Conservation (phyloP, 1,284 basidiomycete species). For the Caloboletus firmus region DNA sequence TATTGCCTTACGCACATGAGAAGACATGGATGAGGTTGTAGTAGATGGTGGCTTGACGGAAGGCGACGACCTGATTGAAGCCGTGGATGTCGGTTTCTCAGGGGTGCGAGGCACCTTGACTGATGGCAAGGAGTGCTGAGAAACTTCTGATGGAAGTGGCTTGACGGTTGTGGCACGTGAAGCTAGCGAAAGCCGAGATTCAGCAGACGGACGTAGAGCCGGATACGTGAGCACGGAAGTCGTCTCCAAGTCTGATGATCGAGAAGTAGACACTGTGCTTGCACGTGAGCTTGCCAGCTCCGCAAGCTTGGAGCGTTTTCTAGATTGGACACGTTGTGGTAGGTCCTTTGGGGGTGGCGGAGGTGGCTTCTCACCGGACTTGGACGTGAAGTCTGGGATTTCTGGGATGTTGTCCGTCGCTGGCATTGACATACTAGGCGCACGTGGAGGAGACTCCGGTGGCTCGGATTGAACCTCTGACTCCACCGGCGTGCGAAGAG, state of each 20-base stretch:
- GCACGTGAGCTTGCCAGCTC: constrained; percentile 59
- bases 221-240: constrained; percentile 68
- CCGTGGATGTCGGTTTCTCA: constrained; percentile 11
- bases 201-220: constrained; percentile 58
- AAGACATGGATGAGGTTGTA: constrained; percentile 50
- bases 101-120: constrained; percentile 14
- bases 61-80: constrained; percentile 24
- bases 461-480: constrained; percentile 32
- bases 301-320: constrained; percentile 62
- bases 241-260: constrained; percentile 41
- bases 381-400: constrained; percentile 54
- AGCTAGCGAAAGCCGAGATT: constrained; percentile 47
- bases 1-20: constrained; percentile 61
- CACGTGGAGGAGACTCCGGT: constrained; percentile 33
- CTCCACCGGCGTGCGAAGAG: constrained; percentile 47
- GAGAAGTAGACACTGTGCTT: constrained; percentile 45
- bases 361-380: constrained; percentile 40
- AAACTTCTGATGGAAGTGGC: constrained; percentile 18
- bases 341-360: constrained; percentile 26
- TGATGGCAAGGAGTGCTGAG: constrained; percentile 14
- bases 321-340: constrained; percentile 8
- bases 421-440: constrained; percentile 44
- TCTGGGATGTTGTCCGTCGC: constrained; percentile 54
- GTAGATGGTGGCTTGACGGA: constrained; percentile 30
- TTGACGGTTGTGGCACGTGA: constrained; percentile 22